Evolutionary conservation across 225 moss, liverwort and hornwort genomes (phyloP).

Genomic region (Bryum argenteum): DNA sequence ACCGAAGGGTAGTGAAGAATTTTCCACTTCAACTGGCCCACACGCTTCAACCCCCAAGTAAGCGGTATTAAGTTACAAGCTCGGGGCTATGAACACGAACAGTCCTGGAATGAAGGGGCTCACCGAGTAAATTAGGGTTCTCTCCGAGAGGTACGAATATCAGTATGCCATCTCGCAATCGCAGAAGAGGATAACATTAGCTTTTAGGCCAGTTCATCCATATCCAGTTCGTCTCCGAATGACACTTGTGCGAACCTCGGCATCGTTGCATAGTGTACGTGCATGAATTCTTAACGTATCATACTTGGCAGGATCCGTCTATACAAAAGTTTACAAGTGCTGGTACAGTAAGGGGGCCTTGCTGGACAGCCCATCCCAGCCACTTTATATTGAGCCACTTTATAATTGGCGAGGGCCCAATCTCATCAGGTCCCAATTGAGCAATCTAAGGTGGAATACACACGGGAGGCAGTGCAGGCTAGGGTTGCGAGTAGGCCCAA

Average conservation of each 20-base stretch:
- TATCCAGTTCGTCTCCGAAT: conserved; percentile 3
- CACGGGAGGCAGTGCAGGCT: no score
- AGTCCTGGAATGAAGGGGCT: neutral
- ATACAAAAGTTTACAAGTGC: no score
- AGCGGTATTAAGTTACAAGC: neutral
- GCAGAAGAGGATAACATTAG: conserved; percentile 13
- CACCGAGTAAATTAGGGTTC: conserved; percentile 31
- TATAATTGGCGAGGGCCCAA: no score
- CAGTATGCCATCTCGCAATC: conserved; percentile 19
- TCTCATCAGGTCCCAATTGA: no score
- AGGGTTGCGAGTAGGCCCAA: no score
- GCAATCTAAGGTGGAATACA: no score
- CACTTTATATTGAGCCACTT: no score
- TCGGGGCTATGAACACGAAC: neutral
- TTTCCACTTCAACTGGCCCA: neutral
- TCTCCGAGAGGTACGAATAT: conserved; percentile 26
- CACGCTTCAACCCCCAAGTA: neutral
- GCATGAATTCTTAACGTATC: conserved; percentile 22
- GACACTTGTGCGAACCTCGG: conserved; percentile 7
- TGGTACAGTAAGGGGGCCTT: no score
- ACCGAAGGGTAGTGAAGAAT: neutral
- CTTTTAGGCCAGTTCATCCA: conserved; percentile 39
- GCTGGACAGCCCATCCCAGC: no score
- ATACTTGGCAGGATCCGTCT: no score
- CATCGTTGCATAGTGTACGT: neutral